Evolutionary conservation across 2,329 filamentous ascomycete genomes (phyloP).

Genomic region (Ramularia collo-cygni): DNA sequence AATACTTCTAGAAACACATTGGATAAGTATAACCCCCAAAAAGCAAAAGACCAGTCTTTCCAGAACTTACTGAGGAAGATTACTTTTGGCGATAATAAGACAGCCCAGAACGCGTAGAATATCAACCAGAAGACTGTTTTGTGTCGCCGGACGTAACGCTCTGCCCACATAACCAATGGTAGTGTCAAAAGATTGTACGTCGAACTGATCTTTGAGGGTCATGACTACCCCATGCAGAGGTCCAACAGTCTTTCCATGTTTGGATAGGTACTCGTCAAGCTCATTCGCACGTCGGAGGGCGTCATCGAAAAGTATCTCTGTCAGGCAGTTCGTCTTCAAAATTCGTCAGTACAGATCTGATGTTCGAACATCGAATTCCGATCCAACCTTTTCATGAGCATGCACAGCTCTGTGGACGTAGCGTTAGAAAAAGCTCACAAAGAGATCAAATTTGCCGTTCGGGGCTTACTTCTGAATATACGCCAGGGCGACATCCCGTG

Average conservation of each 20-base stretch:
- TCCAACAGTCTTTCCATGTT: constrained; percentile 34
- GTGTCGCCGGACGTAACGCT: constrained; percentile 42
- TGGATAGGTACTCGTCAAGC: constrained; percentile 46
- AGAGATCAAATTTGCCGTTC: not conserved
- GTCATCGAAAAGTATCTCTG: constrained; percentile 36
- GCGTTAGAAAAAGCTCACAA: not conserved
- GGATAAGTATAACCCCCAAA: too few relatives aligned
- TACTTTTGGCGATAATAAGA: constrained; percentile 49
- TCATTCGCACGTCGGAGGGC: constrained; percentile 44
- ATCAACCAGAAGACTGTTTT: constrained; percentile 46
- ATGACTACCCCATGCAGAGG: constrained; percentile 35
- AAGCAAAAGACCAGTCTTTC: too few relatives aligned
- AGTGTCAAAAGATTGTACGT: constrained; percentile 46
- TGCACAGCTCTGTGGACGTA: constrained; percentile 9
- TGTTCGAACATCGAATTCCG: not conserved
- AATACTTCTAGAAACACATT: too few relatives aligned
- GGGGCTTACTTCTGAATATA: constrained; percentile 14
- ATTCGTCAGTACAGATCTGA: not conserved
- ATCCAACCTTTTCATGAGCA: constrained; percentile 15
- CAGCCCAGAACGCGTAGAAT: constrained; percentile 46
- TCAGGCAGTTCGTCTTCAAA: constrained; percentile 54
- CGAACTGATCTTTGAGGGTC: constrained; percentile 51
- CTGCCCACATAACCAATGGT: constrained; percentile 48
- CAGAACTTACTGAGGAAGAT: constrained; percentile 43
- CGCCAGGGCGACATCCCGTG: constrained; percentile 7